phyloP scores from a whole-genome alignment of 176 grass and related monocot genomes.

The Dactylis glomerata region DNA sequence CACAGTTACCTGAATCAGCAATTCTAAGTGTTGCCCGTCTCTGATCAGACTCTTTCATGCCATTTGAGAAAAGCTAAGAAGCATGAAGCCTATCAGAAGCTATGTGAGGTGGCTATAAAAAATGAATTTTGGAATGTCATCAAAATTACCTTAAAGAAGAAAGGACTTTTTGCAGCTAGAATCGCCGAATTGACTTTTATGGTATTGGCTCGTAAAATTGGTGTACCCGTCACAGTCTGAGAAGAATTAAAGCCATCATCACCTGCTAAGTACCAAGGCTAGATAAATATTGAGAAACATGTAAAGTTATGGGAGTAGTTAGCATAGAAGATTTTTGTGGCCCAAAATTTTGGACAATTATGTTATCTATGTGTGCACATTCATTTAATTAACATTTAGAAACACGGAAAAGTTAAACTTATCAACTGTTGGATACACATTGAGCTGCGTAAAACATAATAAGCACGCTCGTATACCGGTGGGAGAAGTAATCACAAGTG shows the following conservation, averaged over 20 bases:
- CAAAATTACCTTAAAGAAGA: slow-evolving; percentile 74
- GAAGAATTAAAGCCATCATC: slow-evolving; percentile 63
- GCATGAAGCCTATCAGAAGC: slow-evolving; percentile 19
- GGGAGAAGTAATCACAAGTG: not conserved
- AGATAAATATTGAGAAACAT: not conserved
- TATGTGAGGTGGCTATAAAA: not conserved
- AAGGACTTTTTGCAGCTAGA: slow-evolving; percentile 86
- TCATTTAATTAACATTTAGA: slow-evolving; percentile 4
- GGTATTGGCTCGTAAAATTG: slow-evolving; percentile 50
- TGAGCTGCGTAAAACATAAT: not conserved
- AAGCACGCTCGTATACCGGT: too few relatives aligned
- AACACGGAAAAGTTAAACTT: not conserved
- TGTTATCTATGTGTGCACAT: not conserved
- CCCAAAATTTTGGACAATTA: not conserved
- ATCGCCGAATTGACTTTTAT: slow-evolving; percentile 88
- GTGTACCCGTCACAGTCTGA: slow-evolving; percentile 41
- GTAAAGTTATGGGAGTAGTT: not conserved
- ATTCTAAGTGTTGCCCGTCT: slow-evolving; percentile 78
- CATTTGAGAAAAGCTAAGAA: slow-evolving; percentile 6
- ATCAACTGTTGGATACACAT: not conserved
- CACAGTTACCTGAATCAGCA: slow-evolving; percentile 61
- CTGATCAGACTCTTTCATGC: slow-evolving; percentile 44
- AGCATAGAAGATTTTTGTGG: not conserved
- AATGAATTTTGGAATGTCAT: not conserved
- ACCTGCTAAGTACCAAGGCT: slow-evolving; percentile 32